Percentiles rank a stretch among this genome's conserved stretches.
Conservation (phyloP, 208 protist species). For the Tritrichomonas musculus region DNA sequence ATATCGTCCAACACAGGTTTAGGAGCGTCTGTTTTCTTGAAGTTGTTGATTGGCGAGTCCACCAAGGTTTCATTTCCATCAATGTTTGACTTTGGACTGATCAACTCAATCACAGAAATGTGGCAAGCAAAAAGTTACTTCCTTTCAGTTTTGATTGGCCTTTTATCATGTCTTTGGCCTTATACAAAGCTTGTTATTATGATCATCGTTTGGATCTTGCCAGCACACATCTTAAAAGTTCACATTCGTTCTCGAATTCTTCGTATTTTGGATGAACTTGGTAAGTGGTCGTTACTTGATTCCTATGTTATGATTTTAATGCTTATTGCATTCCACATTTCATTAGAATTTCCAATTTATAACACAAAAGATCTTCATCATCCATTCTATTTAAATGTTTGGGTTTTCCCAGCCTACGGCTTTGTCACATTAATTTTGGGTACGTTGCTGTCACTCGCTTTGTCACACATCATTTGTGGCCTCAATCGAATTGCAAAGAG, state of each 20-base stretch:
- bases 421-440: background rate
- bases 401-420: background rate
- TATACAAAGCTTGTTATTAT: constrained; percentile 74
- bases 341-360: constrained; percentile 44
- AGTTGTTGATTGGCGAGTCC: background rate
- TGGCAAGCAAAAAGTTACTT: constrained; percentile 65
- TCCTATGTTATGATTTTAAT: constrained; percentile 76
- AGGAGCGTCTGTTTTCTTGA: background rate
- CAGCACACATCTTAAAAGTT: constrained; percentile 56
- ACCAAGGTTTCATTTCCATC: constrained; percentile 31
- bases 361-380: background rate
- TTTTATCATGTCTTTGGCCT: constrained; percentile 79
- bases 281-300: constrained; percentile 82
- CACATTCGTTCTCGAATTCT: constrained; percentile 54
- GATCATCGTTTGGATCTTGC: constrained; percentile 57
- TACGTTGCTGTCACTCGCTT: background rate
- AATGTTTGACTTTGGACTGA: constrained; percentile 68
- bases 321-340: constrained; percentile 67
- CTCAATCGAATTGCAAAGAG: background rate
- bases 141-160: constrained; percentile 67
- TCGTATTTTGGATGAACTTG: constrained; percentile 65
- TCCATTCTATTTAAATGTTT: background rate
- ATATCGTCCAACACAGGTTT: constrained; percentile 9
- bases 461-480: background rate
- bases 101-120: constrained; percentile 66